Percentiles rank a stretch among this genome's conserved stretches.
phyloP scores from a whole-genome alignment of 768 basidiomycete species.

The Pleurotus ostreatus region DNA sequence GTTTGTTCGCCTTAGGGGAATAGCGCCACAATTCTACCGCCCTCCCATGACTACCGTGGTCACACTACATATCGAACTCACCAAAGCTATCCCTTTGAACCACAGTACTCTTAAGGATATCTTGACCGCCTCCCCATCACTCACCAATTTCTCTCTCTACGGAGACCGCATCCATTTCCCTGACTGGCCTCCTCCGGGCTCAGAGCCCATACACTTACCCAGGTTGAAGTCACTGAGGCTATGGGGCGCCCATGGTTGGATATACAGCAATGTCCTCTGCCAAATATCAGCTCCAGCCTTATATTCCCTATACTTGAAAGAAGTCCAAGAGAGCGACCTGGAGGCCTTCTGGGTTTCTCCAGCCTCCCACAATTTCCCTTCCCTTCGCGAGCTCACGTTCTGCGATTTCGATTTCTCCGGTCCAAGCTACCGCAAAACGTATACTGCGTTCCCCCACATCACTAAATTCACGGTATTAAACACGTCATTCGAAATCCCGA shows the following conservation, averaged over 20 bases:
- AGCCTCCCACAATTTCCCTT: conserved; percentile 21
- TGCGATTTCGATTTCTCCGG: conserved; percentile 36
- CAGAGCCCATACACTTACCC: conserved; percentile 25
- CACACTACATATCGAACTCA: conserved; percentile 44
- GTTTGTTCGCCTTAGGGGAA: conserved; percentile 40
- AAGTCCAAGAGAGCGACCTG: conserved; percentile 36
- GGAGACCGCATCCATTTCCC: conserved; percentile 33
- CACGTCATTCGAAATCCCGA: conserved; percentile 17
- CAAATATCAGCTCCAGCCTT: conserved; percentile 34
- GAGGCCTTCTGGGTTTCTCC: conserved; percentile 26
- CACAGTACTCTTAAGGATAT: conserved; percentile 30
- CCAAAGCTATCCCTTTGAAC: conserved; percentile 27
- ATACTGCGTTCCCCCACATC: conserved; percentile 28
- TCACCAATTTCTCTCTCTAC: conserved; percentile 39
- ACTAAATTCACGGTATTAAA: conserved; percentile 25
- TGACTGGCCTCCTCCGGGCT: conserved; percentile 20
- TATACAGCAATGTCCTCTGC: conserved; percentile 34
- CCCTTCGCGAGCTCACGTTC: conserved; percentile 33
- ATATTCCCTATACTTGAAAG: conserved; percentile 37
- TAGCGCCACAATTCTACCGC: conserved; percentile 36
- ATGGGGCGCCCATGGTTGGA: conserved; percentile 28
- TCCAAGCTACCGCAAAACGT: conserved; percentile 25
- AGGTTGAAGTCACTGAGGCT: conserved; percentile 36
- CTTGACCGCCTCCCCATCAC: conserved; percentile 26
- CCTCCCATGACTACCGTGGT: conserved; percentile 30